Conservation (phyloP, 305 asterid genomes). For the Fraxinus baroniana region DNA sequence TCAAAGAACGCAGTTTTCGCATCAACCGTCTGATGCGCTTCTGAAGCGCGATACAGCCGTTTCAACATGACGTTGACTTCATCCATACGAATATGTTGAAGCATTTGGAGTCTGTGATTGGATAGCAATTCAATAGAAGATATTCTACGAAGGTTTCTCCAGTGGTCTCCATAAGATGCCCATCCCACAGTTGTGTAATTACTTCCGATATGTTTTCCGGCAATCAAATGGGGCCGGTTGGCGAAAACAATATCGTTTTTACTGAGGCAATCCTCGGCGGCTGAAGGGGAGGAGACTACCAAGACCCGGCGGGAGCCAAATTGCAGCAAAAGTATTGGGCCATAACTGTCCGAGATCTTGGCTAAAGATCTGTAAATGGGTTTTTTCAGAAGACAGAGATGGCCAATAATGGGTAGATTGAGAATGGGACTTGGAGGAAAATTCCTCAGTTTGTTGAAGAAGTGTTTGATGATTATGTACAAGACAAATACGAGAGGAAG, state of each 20-base stretch:
- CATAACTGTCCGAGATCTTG: slow-evolving; percentile 43
- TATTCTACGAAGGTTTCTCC: slow-evolving; percentile 64
- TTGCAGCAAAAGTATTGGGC: slow-evolving; percentile 56
- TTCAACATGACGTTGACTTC: slow-evolving; percentile 45
- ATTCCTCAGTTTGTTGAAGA: slow-evolving; percentile 35
- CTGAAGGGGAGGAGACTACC: slow-evolving; percentile 57
- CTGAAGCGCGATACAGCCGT: slow-evolving; percentile 22
- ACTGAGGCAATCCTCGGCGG: slow-evolving; percentile 67
- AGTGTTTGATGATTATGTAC: slow-evolving; percentile 42
- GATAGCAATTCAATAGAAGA: slow-evolving; percentile 58
- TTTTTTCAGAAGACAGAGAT: slow-evolving; percentile 58
- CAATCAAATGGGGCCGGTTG: slow-evolving; percentile 58
- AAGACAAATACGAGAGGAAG: slow-evolving; percentile 32
- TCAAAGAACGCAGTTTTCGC: slow-evolving; percentile 53
- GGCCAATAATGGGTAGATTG: slow-evolving; percentile 58
- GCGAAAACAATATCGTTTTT: slow-evolving; percentile 59
- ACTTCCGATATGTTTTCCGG: slow-evolving; percentile 58
- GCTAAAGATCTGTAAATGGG: slow-evolving; percentile 44
- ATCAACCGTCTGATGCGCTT: slow-evolving; percentile 29
- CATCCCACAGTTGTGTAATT: slow-evolving; percentile 53
- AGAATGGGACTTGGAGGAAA: slow-evolving; percentile 62
- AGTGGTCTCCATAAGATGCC: slow-evolving; percentile 70
- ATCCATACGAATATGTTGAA: slow-evolving; percentile 44
- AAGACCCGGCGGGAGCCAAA: slow-evolving; percentile 67
- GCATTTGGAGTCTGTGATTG: slow-evolving; percentile 48